Base-by-base conservation (phyloP, 805 yeast genomes). In the Candida xiaguanensis region DNA sequence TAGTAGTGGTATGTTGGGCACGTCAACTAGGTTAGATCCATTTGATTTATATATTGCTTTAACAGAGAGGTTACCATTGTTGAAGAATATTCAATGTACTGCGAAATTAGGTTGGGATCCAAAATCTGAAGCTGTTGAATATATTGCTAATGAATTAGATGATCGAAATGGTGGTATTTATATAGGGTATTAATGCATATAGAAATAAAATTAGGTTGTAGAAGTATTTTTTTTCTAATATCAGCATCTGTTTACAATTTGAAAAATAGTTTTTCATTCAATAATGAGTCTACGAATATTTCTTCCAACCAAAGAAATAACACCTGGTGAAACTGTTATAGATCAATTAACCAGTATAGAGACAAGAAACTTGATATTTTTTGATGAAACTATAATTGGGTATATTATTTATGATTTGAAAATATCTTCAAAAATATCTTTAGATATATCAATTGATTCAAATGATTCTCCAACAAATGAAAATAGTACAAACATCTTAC, bases 81-180 rank as follows among this genome's bases (percentile, higher is more conserved):
- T 93, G 54, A 71, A 72, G 44, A 74, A 74, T 35, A 67, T 93
- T 2, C 68, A 82, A 31, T 72, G 89, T 31, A 82, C 93, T 16
- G 76, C 83, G 13, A 80, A 82, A 56, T 62, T 93, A 26, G 96
- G 96, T 7, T 93, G 99, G 99, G 78, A 83, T 52, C 74, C 81
- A 2, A 53, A 60, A 29, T 58, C 66, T 5, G 72, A 66, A 18
- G 59, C 53, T 25, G 66, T 68, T 11, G 43, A 50, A 11, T 63
- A 81, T 45, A 65, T 90, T 35, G 82, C 80, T 1, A 78, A 75
- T 36, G 79, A 77, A 26, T 63, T 91, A 32, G 93, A 85, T 43
- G 86, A 82, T 36, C 73, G 83, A 41, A 81, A 75, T 14, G 95
- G 95, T 14, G 85, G 91, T n/a, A 59, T 79, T n/a, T 85, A 77